A percentile compares a stretch with the other conserved stretches of the same genome.
These are phyloP conservation scores for Ogataea polymorpha DNA, from an alignment of 805 yeast genomes.

Conservation along the genomic window DNA sequence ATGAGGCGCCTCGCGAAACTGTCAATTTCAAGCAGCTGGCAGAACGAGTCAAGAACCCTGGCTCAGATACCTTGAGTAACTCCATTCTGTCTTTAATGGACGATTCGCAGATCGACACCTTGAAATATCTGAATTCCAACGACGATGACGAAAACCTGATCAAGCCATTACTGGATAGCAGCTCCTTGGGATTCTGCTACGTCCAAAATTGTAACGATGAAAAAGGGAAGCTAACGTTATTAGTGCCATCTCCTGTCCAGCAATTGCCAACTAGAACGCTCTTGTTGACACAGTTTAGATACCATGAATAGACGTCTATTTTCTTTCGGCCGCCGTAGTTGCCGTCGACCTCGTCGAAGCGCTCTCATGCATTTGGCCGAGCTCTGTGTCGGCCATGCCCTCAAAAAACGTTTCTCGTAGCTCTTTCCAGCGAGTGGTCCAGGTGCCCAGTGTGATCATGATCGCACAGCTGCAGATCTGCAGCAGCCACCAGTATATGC, in stretches of 20 bases:
- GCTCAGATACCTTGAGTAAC: slow-evolving; percentile 62
- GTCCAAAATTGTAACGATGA: slow-evolving; percentile 61
- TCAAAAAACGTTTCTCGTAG: slow-evolving; percentile 86
- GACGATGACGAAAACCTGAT: slow-evolving; percentile 35
- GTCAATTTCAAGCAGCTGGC: slow-evolving; percentile 17
- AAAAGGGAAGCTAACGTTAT: slow-evolving; percentile 61
- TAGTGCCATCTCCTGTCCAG: slow-evolving; percentile 83
- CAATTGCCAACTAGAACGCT: slow-evolving; percentile 72
- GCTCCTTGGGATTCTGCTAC: slow-evolving; percentile 75
- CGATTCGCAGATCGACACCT: slow-evolving; percentile 29
- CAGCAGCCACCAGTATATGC: slow-evolving; percentile 79
- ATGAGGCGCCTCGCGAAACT: slow-evolving; percentile 10
- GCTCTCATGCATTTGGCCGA: slow-evolving; percentile 31
- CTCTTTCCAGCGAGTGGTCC: slow-evolving; percentile 90
- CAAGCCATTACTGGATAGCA: slow-evolving; percentile 16
- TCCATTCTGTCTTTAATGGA: slow-evolving; percentile 48
- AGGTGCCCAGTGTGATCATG: slow-evolving; percentile 79
- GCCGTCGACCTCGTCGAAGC: slow-evolving; percentile 12
- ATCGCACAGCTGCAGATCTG: slow-evolving; percentile 66
- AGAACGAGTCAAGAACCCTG: slow-evolving; percentile 39
- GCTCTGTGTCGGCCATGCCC: slow-evolving; percentile 63
- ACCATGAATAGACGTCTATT: slow-evolving; percentile 57
- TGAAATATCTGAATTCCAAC: slow-evolving; percentile 30
- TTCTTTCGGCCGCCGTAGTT: slow-evolving; percentile 7
- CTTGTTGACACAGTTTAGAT: slow-evolving; percentile 74